A percentile compares a stretch with the other conserved stretches of the same genome.
Evolutionary conservation across 2,329 filamentous ascomycete genomes (phyloP).

Genomic region (Lachnellula subtilissima): DNA sequence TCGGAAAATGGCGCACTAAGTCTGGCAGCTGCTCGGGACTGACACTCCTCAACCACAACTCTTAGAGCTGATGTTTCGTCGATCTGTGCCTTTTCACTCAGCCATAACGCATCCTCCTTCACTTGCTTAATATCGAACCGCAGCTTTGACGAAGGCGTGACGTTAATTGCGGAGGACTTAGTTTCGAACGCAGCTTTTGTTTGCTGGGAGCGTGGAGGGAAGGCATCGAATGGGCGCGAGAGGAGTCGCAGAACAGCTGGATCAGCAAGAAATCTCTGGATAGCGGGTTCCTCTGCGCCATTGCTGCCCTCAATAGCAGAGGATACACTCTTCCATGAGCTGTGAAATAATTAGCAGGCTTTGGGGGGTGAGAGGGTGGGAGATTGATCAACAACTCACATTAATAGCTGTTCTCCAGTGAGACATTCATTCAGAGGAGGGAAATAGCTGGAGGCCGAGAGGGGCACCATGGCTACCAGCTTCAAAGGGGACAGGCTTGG

Average conservation of each 20-base stretch:
- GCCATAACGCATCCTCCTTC: conserved; percentile 80
- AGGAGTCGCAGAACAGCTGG: conserved; percentile 64
- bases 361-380: neutral
- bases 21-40: conserved; percentile 69
- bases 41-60: conserved; percentile 76
- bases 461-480: conserved; percentile 60
- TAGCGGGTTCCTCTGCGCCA: conserved; percentile 53
- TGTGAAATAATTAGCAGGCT: conserved; percentile 29
- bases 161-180: conserved; percentile 81
- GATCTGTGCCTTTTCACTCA: conserved; percentile 71
- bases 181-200: conserved; percentile 73
- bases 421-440: conserved; percentile 83
- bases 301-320: conserved; percentile 54
- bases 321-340: conserved; percentile 59
- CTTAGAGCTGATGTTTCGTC: conserved; percentile 80
- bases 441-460: conserved; percentile 68
- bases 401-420: conserved; percentile 70
- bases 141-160: conserved; percentile 61
- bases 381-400: conserved; percentile 51
- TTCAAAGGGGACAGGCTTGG: conserved; percentile 37
- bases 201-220: conserved; percentile 55
- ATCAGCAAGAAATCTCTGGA: conserved; percentile 64
- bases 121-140: conserved; percentile 72
- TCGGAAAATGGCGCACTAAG: conserved; percentile 68
- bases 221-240: conserved; percentile 63